Conservation (phyloP, 2,329 filamentous ascomycete species). For the Cordyceps militaris region DNA sequence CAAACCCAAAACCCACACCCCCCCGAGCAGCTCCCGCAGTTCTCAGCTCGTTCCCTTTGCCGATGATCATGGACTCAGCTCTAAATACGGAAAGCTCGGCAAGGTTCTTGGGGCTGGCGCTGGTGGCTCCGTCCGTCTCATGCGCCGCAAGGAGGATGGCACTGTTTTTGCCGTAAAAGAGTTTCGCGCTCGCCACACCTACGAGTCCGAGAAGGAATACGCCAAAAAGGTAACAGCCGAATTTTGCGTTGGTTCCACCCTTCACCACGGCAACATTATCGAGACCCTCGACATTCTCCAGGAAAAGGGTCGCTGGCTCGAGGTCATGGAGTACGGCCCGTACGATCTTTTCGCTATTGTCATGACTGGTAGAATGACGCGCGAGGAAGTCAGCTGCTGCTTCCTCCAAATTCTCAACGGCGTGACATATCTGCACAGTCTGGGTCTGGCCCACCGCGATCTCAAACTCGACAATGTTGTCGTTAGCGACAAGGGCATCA, state of each 20-base stretch:
- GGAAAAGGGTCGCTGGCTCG: slow-evolving; percentile 91
- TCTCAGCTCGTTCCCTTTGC: slow-evolving; percentile 74
- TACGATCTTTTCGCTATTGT: slow-evolving; percentile 96
- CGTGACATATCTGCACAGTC: slow-evolving; percentile 88
- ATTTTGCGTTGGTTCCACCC: slow-evolving; percentile 93
- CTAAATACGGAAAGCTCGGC: slow-evolving; percentile 93
- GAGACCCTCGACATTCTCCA: slow-evolving; percentile 95
- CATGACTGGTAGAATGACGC: slow-evolving; percentile 96
- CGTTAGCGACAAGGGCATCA: slow-evolving; percentile 90
- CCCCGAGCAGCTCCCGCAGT: slow-evolving; percentile 37
- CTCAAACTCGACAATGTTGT: slow-evolving; percentile 97
- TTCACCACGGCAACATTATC: slow-evolving; percentile 97
- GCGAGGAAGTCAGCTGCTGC: slow-evolving; percentile 82
- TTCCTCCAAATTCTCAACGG: slow-evolving; percentile 94
- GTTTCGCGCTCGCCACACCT: slow-evolving; percentile 83
- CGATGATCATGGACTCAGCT: slow-evolving; percentile 83
- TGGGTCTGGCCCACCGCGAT: slow-evolving; percentile 91
- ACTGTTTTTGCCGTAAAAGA: slow-evolving; percentile 97
- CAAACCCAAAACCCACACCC: slow-evolving; percentile 42
- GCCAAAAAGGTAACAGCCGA: slow-evolving; percentile 97
- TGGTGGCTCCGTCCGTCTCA: slow-evolving; percentile 85
- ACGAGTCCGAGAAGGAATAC: slow-evolving; percentile 92
- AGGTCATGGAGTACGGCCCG: slow-evolving; percentile 98
- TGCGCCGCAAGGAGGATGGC: slow-evolving; percentile 88
- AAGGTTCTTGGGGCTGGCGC: slow-evolving; percentile 90